A percentile compares a stretch with the other conserved stretches of the same genome.
These are phyloP conservation scores for Cajanus cajan DNA, from an alignment of 306 rosid genomes.

Conservation along the genomic window DNA sequence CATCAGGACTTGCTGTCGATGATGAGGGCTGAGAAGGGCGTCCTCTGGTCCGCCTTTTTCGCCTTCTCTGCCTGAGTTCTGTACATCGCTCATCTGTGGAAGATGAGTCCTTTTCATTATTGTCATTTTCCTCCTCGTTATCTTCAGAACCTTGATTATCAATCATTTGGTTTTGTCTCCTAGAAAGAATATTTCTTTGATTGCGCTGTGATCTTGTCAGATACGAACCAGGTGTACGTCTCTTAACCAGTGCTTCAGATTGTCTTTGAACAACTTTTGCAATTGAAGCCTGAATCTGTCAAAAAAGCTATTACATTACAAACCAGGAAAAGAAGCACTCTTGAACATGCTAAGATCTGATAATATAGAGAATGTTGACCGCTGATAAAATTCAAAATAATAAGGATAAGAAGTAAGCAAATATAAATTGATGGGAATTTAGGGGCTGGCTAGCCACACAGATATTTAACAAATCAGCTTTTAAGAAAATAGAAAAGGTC, in stretches of 20 bases:
- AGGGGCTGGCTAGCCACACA: constrained; percentile 4
- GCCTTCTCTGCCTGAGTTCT: constrained; percentile 61
- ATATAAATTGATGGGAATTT: constrained; percentile 1
- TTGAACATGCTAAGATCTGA: constrained; percentile 6
- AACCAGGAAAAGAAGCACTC: constrained; percentile 7
- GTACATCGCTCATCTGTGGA: constrained; percentile 65
- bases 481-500: neutral
- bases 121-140: constrained; percentile 70
- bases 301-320: constrained; percentile 15
- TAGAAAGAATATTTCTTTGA: constrained; percentile 49
- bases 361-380: neutral
- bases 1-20: constrained; percentile 60
- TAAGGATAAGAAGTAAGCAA: neutral
- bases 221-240: constrained; percentile 50
- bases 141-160: constrained; percentile 68
- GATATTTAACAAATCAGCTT: neutral
- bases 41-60: constrained; percentile 57
- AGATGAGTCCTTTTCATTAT: constrained; percentile 64
- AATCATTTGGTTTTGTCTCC: constrained; percentile 64
- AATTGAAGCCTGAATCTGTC: constrained; percentile 55
- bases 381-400: neutral
- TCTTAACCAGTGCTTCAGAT: constrained; percentile 84
- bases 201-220: constrained; percentile 65
- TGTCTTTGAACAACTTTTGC: constrained; percentile 76
- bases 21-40: constrained; percentile 78